Conservation (phyloP, 768 basidiomycete species). For the Pholiota molesta region DNA sequence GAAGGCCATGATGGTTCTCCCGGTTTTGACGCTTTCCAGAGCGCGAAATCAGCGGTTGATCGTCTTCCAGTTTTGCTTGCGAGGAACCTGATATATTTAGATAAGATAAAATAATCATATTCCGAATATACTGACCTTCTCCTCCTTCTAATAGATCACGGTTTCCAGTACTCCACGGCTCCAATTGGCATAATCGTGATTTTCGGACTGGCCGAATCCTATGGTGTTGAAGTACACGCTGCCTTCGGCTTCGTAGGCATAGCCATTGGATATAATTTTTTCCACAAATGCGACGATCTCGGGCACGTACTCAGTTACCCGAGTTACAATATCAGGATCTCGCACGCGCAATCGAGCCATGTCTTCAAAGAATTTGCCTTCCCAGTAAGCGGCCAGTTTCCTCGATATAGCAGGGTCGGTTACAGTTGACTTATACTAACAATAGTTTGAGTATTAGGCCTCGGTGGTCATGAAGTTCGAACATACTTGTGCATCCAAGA, state of each 20-base stretch:
- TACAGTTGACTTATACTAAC: constrained; percentile 75
- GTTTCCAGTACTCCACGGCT: constrained; percentile 96
- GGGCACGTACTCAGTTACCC: constrained; percentile 96
- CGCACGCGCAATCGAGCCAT: constrained; percentile 89
- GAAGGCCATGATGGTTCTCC: constrained; percentile 98
- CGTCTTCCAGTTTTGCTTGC: constrained; percentile 62
- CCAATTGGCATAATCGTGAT: constrained; percentile 89
- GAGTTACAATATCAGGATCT: constrained; percentile 87
- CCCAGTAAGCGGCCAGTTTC: constrained; percentile 85
- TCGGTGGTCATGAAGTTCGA: neutral
- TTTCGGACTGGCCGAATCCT: constrained; percentile 74
- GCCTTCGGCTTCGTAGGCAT: constrained; percentile 67
- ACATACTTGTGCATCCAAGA: constrained; percentile 75
- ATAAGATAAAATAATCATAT: neutral
- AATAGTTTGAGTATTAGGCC: constrained; percentile 7
- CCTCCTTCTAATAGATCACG: constrained; percentile 87
- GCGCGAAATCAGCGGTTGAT: constrained; percentile 90
- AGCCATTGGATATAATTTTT: constrained; percentile 84
- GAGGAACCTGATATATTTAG: constrained; percentile 35
- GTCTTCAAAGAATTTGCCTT: constrained; percentile 85
- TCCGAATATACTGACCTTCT: constrained; percentile 62
- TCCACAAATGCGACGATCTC: constrained; percentile 92
- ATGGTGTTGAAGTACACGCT: constrained; percentile 92
- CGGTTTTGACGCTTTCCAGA: constrained; percentile 97
- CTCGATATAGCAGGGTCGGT: constrained; percentile 88